phyloP scores from a whole-genome alignment of 164 flowering plant species.

The Stephania yunnanensis region DNA sequence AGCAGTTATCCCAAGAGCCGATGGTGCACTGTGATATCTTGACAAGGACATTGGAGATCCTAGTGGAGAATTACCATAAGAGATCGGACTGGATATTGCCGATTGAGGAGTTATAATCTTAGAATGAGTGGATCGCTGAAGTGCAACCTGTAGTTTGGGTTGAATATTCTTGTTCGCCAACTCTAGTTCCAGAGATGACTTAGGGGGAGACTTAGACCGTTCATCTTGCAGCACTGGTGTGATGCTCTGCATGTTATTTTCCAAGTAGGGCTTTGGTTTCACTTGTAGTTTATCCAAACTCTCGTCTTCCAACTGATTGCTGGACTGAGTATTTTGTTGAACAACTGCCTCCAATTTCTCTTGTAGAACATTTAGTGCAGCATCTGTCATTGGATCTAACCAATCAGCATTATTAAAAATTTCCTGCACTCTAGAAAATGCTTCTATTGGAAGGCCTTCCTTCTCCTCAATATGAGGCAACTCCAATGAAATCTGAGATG shows the following conservation, averaged over 20 bases:
- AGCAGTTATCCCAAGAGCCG: conserved; percentile 71
- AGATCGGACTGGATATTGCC: conserved; percentile 42
- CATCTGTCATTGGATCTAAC: conserved; percentile 57
- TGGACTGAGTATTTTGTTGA: conserved; percentile 19
- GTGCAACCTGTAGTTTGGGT: conserved; percentile 28
- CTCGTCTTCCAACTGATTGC: conserved; percentile 17
- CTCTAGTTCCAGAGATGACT: conserved; percentile 22
- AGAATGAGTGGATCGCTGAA: conserved; percentile 40
- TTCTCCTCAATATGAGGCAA: conserved; percentile 51
- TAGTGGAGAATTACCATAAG: conserved; percentile 43
- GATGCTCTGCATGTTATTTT: conserved; percentile 15
- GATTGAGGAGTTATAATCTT: conserved; percentile 51
- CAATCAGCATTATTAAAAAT: conserved; percentile 71
- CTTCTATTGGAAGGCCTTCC: conserved; percentile 88
- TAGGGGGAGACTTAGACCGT: conserved; percentile 9
- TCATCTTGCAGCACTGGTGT: conserved; percentile 7
- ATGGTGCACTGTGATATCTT: conserved; percentile 67
- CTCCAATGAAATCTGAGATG: conserved; percentile 43
- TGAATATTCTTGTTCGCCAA: conserved; percentile 19
- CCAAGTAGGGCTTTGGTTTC: conserved; percentile 20
- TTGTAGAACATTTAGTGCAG: conserved; percentile 37
- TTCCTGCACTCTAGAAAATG: conserved; percentile 79
- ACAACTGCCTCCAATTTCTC: conserved; percentile 36
- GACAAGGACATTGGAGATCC: conserved; percentile 52
- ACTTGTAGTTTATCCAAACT: conserved; percentile 22